A percentile compares a stretch with the other conserved stretches of the same genome.
Evolutionary conservation across 139 green algal genomes (phyloP).

Genomic region (Chlorella sp.): DNA sequence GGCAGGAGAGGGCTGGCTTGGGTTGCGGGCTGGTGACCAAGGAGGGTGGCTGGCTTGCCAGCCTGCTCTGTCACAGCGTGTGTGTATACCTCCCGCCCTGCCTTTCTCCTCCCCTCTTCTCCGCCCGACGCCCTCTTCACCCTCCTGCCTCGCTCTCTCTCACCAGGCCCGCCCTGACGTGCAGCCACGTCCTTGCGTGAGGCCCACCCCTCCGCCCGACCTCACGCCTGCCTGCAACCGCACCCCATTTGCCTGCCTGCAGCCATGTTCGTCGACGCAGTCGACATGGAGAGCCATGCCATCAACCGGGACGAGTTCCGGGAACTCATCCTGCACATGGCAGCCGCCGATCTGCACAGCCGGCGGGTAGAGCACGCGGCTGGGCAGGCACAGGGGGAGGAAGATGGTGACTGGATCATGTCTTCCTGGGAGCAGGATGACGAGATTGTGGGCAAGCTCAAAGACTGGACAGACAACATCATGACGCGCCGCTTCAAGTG

Average conservation of each 20-base stretch:
- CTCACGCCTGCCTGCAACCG: not conserved
- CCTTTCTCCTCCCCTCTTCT: not conserved
- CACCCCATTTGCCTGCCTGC: not conserved
- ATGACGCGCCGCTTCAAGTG: conserved; percentile 33
- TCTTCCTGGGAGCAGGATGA: conserved; percentile 44
- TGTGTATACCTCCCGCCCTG: too few relatives aligned
- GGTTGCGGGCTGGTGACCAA: too few relatives aligned
- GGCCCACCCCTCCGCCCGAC: not conserved
- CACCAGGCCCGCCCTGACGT: too few relatives aligned
- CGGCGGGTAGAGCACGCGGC: conserved; percentile 7
- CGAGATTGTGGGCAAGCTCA: conserved; percentile 38
- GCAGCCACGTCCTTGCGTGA: not conserved
- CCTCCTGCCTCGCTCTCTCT: not conserved
- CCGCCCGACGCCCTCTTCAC: too few relatives aligned
- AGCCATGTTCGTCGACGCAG: conserved; percentile 50
- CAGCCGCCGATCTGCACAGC: conserved; percentile 56
- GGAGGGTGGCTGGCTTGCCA: not conserved
- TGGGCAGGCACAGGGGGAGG: not conserved
- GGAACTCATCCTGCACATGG: conserved; percentile 63
- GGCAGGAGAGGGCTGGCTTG: too few relatives aligned
- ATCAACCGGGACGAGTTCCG: conserved; percentile 47
- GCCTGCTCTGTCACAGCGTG: too few relatives aligned
- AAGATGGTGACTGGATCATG: conserved; percentile 10
- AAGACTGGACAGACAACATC: conserved; percentile 37
- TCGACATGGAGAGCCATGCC: conserved; percentile 45